Base-by-base conservation (phyloP, 2,329 filamentous ascomycete genomes). In the Scytalidium sp. region DNA sequence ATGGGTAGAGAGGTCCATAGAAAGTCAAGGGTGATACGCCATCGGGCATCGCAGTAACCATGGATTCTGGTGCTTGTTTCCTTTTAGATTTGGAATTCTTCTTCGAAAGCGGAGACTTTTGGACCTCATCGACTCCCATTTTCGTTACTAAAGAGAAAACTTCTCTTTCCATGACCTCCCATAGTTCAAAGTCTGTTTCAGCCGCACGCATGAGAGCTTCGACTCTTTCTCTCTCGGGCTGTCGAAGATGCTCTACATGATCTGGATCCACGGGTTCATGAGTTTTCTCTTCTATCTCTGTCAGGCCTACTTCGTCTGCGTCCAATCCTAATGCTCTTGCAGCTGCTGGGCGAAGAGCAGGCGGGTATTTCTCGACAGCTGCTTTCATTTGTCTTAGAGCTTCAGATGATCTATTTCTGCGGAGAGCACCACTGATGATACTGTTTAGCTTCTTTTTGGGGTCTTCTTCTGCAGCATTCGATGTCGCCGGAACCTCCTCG, bases 1-100 rank as follows among this genome's bases (percentile, higher is more conserved):
- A 70, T 1, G 86, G 78, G 60, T 87, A 90, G 15, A 87, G 76
- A 6, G 81, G 79, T 1, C 84, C 85, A 55, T 87, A 75, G 21
- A 83, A 62, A 42, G 80, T 74, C 58, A 86, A 50, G 17, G 57
- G 51, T 13, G 60, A 53, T 9, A 62, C 43, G 19, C 47, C 50
- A 21, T 53, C 42, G 10, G 42, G 42, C 3, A 47, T 50, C 5
- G 5, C 19, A 20, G 17, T 47, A 4, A n/a, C 17, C 19, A 39
- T 25, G 11, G 20, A 39, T 21, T 19, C 4, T 15, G 32, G 17
- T 8, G 32, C 15, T 10, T 4, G 21, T 21, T 32, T 48, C 40
- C 48, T 51, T 36, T 25, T 44, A 17, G n/a, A 15, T 23, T 41
- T 41, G 20, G 49, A 46, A n/a, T 44, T 55, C 11, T 46, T 53